phyloP scores from a whole-genome alignment of 352 stramenopile genomes.

The Plasmopara halstedii region DNA sequence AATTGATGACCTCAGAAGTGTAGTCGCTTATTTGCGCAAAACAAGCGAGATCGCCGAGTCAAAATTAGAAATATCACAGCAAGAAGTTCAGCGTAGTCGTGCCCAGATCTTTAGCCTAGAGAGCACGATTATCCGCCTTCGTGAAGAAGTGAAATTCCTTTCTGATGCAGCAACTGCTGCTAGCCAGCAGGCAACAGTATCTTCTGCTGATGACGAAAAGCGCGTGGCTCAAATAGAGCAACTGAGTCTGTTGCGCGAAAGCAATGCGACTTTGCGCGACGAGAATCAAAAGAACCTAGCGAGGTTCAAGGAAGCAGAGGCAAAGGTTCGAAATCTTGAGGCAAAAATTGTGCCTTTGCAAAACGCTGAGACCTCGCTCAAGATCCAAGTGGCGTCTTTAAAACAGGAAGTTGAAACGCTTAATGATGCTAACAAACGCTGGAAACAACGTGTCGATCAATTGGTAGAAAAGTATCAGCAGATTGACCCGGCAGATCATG shows the following conservation, averaged over 20 bases:
- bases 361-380: conserved; percentile 31
- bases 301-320: conserved; percentile 45
- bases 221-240: conserved; percentile 60
- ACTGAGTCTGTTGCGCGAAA: conserved; percentile 68
- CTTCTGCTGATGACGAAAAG: conserved; percentile 31
- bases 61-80: conserved; percentile 60
- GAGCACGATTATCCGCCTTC: conserved; percentile 47
- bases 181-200: conserved; percentile 7
- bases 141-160: conserved; percentile 47
- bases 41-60: conserved; percentile 60
- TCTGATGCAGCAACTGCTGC: conserved; percentile 8
- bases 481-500: conserved; percentile 61
- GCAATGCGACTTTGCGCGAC: conserved; percentile 68
- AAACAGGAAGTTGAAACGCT: conserved; percentile 58
- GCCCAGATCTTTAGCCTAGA: conserved; percentile 49
- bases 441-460: conserved; percentile 76
- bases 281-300: conserved; percentile 55
- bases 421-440: conserved; percentile 58
- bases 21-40: conserved; percentile 61
- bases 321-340: conserved; percentile 39
- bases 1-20: conserved; percentile 60
- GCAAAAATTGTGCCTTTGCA: conserved; percentile 44
- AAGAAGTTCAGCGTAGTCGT: conserved; percentile 56
- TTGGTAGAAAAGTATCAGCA: conserved; percentile 81
- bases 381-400: conserved; percentile 45